Percentiles rank a stretch among this genome's conserved stretches.
phyloP scores from a whole-genome alignment of 179 eudicot genomes.

The Silene coronaria region DNA sequence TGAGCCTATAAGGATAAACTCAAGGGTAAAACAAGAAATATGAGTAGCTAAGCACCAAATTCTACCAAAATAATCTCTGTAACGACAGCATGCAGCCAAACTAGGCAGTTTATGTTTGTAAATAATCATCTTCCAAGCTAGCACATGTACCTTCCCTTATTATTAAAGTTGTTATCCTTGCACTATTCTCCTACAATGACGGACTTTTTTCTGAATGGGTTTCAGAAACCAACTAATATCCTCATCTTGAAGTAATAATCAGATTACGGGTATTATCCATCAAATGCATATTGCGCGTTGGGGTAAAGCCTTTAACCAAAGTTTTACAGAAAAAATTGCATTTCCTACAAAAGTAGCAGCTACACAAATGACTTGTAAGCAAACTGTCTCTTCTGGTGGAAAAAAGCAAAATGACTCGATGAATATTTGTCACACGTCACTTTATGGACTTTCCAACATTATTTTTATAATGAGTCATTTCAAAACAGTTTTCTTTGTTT shows the following conservation, averaged over 20 bases:
- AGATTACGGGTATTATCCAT: not conserved
- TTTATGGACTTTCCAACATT: not conserved
- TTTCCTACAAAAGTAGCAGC: too few species aligned
- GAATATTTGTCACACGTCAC: too few species aligned
- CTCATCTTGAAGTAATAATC: not conserved
- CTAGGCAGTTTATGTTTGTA: too few species aligned
- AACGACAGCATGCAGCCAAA: too few species aligned
- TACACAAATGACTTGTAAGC: too few species aligned
- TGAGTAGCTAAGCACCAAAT: not conserved
- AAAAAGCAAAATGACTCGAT: too few species aligned
- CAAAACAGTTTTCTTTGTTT: not conserved
- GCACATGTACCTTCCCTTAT: too few species aligned
- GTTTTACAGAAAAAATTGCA: too few species aligned
- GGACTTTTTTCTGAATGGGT: not conserved
- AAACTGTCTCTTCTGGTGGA: too few species aligned
- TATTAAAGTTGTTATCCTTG: not conserved
- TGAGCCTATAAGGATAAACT: slow-evolving; percentile 1
- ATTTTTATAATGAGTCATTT: not conserved
- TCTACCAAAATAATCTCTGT: too few species aligned
- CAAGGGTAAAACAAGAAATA: not conserved
- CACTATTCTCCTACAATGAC: not conserved
- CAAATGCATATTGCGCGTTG: not conserved
- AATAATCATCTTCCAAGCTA: too few species aligned
- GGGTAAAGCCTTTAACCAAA: not conserved
- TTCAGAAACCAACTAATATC: not conserved